phyloP scores from a whole-genome alignment of 495 filamentous ascomycete genomes.

The Annulohypoxylon stygium region DNA sequence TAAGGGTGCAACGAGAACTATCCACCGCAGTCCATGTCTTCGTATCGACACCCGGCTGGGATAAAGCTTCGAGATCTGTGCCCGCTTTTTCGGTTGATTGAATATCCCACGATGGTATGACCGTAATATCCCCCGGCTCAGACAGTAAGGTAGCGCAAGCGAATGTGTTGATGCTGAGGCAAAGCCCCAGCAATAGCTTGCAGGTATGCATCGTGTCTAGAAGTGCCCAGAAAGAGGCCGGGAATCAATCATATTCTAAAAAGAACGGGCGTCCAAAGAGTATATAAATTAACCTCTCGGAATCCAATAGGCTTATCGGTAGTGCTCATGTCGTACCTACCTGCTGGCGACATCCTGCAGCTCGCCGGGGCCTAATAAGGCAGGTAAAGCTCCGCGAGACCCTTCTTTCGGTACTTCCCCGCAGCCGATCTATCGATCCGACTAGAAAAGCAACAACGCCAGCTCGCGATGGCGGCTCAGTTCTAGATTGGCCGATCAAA shows the following conservation, averaged over 20 bases:
- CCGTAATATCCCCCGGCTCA: conserved; percentile 55
- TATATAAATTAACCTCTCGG: conserved; percentile 26
- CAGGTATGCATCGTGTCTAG: conserved; percentile 37
- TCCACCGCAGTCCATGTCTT: conserved; percentile 67
- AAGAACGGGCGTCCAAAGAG: neutral
- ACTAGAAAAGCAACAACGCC: neutral
- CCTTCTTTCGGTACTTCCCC: conserved; percentile 34
- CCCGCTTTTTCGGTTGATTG: conserved; percentile 60
- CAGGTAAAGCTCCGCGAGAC: conserved; percentile 32
- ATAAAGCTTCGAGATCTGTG: conserved; percentile 58
- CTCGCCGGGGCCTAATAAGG: conserved; percentile 27
- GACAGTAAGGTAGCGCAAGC: conserved; percentile 45
- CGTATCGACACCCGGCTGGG: conserved; percentile 61
- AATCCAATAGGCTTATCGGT: conserved; percentile 24
- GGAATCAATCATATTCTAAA: conserved; percentile 9
- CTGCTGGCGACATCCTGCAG: conserved; percentile 12
- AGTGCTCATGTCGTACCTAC: conserved; percentile 15
- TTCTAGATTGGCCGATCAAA: conserved; percentile 22
- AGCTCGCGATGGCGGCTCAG: neutral
- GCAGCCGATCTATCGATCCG: conserved; percentile 28
- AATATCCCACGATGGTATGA: conserved; percentile 69
- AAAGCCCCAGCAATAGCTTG: conserved; percentile 37
- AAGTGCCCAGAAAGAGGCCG: neutral
- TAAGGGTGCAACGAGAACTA: conserved; percentile 64
- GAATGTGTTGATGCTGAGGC: conserved; percentile 31